phyloP scores from a whole-genome alignment of 1,284 basidiomycete genomes.

The Entoloma clypeatum region DNA sequence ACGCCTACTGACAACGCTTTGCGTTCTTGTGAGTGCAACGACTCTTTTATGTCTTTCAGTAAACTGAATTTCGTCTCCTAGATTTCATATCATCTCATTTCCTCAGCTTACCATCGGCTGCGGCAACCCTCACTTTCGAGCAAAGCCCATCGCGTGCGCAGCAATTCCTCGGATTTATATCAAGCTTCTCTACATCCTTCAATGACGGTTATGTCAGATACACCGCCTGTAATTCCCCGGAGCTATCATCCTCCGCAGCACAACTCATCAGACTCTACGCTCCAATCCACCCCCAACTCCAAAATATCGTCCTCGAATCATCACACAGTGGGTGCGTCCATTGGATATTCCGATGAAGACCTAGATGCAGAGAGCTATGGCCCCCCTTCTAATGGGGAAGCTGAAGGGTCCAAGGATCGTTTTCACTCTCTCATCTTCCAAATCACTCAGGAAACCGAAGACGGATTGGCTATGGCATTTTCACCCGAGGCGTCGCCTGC shows the following conservation, averaged over 20 bases:
- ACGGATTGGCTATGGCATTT: constrained; percentile 33
- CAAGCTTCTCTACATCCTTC: constrained; percentile 22
- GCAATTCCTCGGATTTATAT: constrained; percentile 19
- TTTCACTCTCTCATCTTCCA: constrained; percentile 48
- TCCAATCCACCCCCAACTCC: constrained; percentile 21
- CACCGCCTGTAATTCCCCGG: constrained; percentile 11
- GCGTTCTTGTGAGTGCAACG: constrained; percentile 46
- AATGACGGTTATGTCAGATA: constrained; percentile 19
- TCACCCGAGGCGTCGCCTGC: constrained; percentile 11
- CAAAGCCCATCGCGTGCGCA: constrained; percentile 8
- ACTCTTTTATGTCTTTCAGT: constrained; percentile 6
- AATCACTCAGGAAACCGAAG: constrained; percentile 48
- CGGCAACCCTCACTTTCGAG: constrained; percentile 28
- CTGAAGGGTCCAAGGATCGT: constrained; percentile 42
- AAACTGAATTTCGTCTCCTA: constrained; percentile 12
- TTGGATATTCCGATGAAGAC: constrained; percentile 15
- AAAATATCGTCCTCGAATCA: constrained; percentile 17
- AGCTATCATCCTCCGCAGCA: constrained; percentile 18
- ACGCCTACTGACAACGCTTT: constrained; percentile 48
- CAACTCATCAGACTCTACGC: constrained; percentile 28
- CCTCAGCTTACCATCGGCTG: constrained; percentile 30
- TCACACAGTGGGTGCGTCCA: constrained; percentile 6
- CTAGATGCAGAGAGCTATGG: constrained; percentile 5
- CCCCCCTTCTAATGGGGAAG: constrained; percentile 28
- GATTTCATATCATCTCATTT: constrained; percentile 27